Base-by-base conservation (phyloP, 257 asterid species). In the Salvia splendens region DNA sequence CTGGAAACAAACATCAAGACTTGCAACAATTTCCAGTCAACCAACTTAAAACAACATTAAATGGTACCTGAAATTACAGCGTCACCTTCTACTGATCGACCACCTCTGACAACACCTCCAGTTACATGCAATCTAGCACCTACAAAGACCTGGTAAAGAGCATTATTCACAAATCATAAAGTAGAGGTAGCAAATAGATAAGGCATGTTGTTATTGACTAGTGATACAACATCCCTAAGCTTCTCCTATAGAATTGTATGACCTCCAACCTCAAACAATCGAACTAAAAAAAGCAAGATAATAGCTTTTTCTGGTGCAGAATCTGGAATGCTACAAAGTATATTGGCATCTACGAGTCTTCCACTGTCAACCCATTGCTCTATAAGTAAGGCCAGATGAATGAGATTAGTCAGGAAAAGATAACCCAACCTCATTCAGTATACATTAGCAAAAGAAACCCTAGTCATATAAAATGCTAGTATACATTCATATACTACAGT, bases 121-220 rank as follows among this genome's bases (percentile, higher is more conserved):
- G 98, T 94, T 54, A 94, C 98, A 72, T 94, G 99, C 84, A 91
- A 79, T 83, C 99, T 84, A 63, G 99, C 93, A 64, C 99, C 97
- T 70, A 91, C 99, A 72, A 94, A 94, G 43, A 94, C 99, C 99
- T 94, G 91, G 72, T 48, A 65, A 54, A 46, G 48, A 71, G 62
- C 48, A 69, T 15, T 52, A 71, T 17, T 57, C 68, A 14, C 46
- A 36, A 16, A 49, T 15, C 46, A 8, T 55, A 46, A 49, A 62
- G 52, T 49, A 30, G 28, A 64, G 46, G 51, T 15, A 49, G 70
- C 58, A 66, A 53, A 60, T 10, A 43, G 65, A 52, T 46, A 53
- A 28, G 58, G 54, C 46, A 17, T 17, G 20, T 17, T 17, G 20
- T 17, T 17, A 17, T 17, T 17, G 20, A 17, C 20, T 17, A 17